Percentiles rank a stretch among this genome's conserved stretches.
Conservation (phyloP, 495 filamentous ascomycete species). For the Rostrohypoxylon terebratum region DNA sequence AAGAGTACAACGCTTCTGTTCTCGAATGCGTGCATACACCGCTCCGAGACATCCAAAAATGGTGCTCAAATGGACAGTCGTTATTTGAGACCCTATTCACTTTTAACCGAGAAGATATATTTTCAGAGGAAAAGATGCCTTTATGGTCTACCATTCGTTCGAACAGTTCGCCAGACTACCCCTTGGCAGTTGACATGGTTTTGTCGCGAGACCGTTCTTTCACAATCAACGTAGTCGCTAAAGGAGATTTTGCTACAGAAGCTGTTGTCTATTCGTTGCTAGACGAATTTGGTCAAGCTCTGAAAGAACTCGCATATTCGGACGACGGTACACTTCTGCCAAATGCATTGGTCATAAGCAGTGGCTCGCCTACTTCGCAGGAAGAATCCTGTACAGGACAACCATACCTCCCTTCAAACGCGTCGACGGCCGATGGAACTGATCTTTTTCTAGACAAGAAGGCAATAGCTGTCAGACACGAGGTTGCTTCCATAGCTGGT, state of each 20-base stretch:
- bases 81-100: constrained; percentile 90
- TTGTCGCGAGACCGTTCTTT: constrained; percentile 60
- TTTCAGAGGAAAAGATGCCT: constrained; percentile 37
- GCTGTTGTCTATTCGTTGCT: constrained; percentile 53
- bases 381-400: neutral
- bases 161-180: constrained; percentile 69
- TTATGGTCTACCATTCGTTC: constrained; percentile 69
- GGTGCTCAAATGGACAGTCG: constrained; percentile 67
- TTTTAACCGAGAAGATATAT: constrained; percentile 69
- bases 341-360: neutral
- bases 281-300: constrained; percentile 50
- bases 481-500: constrained; percentile 71
- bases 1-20: constrained; percentile 69
- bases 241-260: constrained; percentile 53
- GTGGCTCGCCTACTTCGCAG: neutral
- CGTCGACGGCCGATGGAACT: neutral
- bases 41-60: constrained; percentile 77
- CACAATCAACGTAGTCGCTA: constrained; percentile 66
- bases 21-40: constrained; percentile 77
- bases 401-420: neutral
- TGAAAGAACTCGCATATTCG: constrained; percentile 46
- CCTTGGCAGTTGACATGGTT: constrained; percentile 78
- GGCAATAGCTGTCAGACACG: constrained; percentile 63
- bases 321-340: constrained; percentile 19
- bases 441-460: constrained; percentile 66